Evolutionary conservation across 108 stramenopile species (phyloP).

Genomic region (Fistulifera solaris): DNA sequence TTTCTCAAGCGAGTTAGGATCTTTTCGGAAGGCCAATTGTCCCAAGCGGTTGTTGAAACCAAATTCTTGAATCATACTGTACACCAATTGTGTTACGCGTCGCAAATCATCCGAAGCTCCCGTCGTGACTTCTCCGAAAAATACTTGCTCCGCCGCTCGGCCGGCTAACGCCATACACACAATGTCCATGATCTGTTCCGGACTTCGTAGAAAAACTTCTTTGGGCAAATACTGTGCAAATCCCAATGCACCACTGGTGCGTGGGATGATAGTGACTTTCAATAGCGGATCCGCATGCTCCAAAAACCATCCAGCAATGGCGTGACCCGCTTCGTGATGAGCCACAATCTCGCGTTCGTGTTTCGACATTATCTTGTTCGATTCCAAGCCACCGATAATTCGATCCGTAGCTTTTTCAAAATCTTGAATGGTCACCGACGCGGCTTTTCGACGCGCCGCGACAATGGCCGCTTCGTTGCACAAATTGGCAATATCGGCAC

Average conservation of each 20-base stretch:
- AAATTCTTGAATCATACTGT: slow-evolving; percentile 84
- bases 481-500: slow-evolving; percentile 87
- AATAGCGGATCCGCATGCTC: slow-evolving; percentile 73
- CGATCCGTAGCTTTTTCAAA: slow-evolving; percentile 92
- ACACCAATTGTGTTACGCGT: slow-evolving; percentile 89
- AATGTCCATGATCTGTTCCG: slow-evolving; percentile 54
- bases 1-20: slow-evolving; percentile 77
- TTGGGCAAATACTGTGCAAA: slow-evolving; percentile 88
- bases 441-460: slow-evolving; percentile 54
- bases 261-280: slow-evolving; percentile 90
- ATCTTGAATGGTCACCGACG: slow-evolving; percentile 55
- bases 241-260: slow-evolving; percentile 80
- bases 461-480: slow-evolving; percentile 90
- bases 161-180: slow-evolving; percentile 94
- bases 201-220: slow-evolving; percentile 81
- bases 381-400: slow-evolving; percentile 84
- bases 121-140: slow-evolving; percentile 90
- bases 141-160: slow-evolving; percentile 92
- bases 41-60: slow-evolving; percentile 92
- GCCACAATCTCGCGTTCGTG: slow-evolving; percentile 65
- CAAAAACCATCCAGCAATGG: slow-evolving; percentile 71
- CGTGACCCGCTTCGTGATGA: slow-evolving; percentile 89
- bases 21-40: slow-evolving; percentile 90
- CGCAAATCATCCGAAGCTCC: slow-evolving; percentile 96
- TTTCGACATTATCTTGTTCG: slow-evolving; percentile 56